Base-by-base conservation (phyloP, 148 eudicot genomes). In the Heliamphora exappendiculata region DNA sequence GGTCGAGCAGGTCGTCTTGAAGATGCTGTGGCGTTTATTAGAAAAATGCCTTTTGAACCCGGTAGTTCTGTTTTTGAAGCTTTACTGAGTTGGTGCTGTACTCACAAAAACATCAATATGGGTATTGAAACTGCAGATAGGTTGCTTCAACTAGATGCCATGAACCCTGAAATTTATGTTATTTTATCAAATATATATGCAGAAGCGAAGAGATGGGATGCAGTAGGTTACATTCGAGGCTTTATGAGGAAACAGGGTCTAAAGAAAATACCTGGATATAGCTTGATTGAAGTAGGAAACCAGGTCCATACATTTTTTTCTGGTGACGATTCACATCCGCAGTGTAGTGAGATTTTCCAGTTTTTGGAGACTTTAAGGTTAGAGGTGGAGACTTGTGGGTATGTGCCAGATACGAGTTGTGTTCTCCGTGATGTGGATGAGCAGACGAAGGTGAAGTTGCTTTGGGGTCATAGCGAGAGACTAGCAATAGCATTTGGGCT, bases 141-240 rank as follows among this genome's bases (percentile, higher is more conserved):
- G 78, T 77, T 81, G 76, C 74, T 89, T n/a, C n/a, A n/a, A n/a
- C n/a, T n/a, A n/a, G n/a, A n/a, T n/a, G n/a, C n/a, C n/a, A n/a
- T n/a, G 82, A 85, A 57, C 86, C 87, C 1, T 75, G 76, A 79
- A 90, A 85, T 69, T 11, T 87, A 89, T 81, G 65, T 89, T 83
- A 59, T 87, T 45, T 49, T 89, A 53, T 85, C 90, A 17, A 84
- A 89, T 74, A 75, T 87, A 73, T 87, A 87, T 84, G 92, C 92
- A 20, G 81, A 73, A 51, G 84, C 74, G 75, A 87, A 86, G 28
- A 68, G 86, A 74, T 87, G 92, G 90, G 82, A 82, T 70, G 88
- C 87, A 12, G 92, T 87, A 14, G 87, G n/a, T 36, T 36, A 64
- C 24, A 3, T 64, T 19, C 68, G 68, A 64, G 68, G 24, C 11